These are phyloP conservation scores for Sporothrix inflata DNA, from an alignment of 2,329 filamentous ascomycete species.

Conservation along the genomic window DNA sequence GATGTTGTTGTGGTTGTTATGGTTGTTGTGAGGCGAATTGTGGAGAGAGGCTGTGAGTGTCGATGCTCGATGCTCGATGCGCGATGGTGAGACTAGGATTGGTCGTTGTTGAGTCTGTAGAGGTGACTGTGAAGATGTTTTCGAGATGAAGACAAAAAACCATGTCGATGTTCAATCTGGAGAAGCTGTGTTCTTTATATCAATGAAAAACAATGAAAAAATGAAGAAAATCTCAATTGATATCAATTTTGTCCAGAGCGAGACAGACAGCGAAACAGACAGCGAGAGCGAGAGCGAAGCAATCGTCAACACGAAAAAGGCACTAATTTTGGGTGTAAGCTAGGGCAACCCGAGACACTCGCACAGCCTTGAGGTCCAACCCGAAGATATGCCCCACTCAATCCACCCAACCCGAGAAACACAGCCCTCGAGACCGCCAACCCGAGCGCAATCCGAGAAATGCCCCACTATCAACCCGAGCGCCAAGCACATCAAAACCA, in stretches of 20 bases:
- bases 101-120: background rate
- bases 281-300: conserved; percentile 2
- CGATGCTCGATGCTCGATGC: background rate
- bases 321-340: background rate
- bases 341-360: background rate
- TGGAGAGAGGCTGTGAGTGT: background rate
- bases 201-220: background rate
- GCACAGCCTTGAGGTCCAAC: background rate
- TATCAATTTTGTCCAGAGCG: background rate
- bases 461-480: background rate
- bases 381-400: no score
- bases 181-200: background rate
- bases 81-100: background rate
- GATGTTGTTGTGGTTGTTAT: background rate
- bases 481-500: no score
- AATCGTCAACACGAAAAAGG: background rate
- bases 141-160: background rate
- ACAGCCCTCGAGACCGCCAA: background rate
- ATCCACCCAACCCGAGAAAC: background rate
- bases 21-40: background rate
- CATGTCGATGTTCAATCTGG: background rate
- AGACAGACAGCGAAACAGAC: background rate
- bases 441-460: background rate
- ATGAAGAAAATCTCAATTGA: background rate
- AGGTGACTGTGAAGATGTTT: background rate